Evolutionary conservation across 495 filamentous ascomycete genomes (phyloP).

Genomic region (Aspergillus cavernicola): DNA sequence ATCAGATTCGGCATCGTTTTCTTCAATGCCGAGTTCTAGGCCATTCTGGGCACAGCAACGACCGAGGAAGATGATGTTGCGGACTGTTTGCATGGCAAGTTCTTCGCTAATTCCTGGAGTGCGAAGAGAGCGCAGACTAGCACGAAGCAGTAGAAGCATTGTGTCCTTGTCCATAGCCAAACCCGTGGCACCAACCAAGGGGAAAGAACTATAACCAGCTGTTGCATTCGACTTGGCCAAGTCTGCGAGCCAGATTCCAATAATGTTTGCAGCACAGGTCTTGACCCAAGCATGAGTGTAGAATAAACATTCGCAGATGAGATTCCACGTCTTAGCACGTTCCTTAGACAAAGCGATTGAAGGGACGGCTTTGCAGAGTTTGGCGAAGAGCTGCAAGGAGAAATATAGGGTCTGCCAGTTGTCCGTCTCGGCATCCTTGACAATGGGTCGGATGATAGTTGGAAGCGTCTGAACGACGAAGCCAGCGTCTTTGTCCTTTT

Average conservation of each 20-base stretch:
- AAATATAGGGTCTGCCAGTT: conserved; percentile 81
- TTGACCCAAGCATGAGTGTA: conserved; percentile 76
- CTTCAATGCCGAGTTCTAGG: conserved; percentile 44
- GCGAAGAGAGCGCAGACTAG: conserved; percentile 62
- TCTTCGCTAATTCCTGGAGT: conserved; percentile 61
- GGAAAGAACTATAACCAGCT: conserved; percentile 49
- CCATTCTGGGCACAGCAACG: conserved; percentile 63
- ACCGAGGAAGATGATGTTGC: conserved; percentile 74
- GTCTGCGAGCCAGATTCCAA: conserved; percentile 73
- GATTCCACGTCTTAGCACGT: conserved; percentile 59
- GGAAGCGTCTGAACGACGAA: conserved; percentile 43
- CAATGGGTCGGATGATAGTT: conserved; percentile 45
- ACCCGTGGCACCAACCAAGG: conserved; percentile 66
- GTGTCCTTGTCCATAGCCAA: conserved; percentile 60
- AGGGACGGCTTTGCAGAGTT: conserved; percentile 65
- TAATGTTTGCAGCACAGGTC: conserved; percentile 67
- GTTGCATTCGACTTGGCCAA: conserved; percentile 61
- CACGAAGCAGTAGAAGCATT: conserved; percentile 61
- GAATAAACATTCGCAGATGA: conserved; percentile 60
- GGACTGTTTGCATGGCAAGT: conserved; percentile 66
- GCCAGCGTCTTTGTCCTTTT: conserved; percentile 58
- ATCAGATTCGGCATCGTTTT: conserved; percentile 35
- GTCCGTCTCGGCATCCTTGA: conserved; percentile 44
- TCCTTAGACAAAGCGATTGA: conserved; percentile 53
- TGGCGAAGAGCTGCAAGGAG: conserved; percentile 62